Conservation (phyloP, 768 basidiomycete species). For the Podaxis sp. region DNA sequence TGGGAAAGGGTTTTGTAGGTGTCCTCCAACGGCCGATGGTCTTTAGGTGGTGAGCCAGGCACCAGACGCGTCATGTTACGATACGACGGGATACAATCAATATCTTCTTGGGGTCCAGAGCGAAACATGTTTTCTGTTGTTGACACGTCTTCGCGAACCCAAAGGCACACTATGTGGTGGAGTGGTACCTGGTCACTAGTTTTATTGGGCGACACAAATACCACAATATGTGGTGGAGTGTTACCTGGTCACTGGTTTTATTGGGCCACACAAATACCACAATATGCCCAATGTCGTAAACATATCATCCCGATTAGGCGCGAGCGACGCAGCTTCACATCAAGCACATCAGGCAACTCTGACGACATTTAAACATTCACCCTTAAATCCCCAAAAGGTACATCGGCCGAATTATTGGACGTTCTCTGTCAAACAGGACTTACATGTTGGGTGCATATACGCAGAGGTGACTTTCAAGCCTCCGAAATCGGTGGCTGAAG, state of each 20-base stretch:
- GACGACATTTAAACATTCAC: not conserved
- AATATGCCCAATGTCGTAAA: not conserved
- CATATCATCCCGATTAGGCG: not conserved
- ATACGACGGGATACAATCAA: not conserved
- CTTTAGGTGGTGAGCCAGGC: not conserved
- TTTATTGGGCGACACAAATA: not conserved
- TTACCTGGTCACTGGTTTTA: not conserved
- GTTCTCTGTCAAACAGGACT: not conserved
- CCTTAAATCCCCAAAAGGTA: slow-evolving; percentile 1
- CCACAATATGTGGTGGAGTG: not conserved
- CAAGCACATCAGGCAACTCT: slow-evolving; percentile 1
- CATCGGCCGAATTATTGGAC: not conserved
- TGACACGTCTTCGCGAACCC: not conserved
- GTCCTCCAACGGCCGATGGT: not conserved
- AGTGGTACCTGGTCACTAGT: not conserved
- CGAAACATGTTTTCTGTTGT: not conserved
- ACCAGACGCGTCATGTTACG: not conserved
- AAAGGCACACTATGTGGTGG: not conserved
- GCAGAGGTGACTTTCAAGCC: not conserved
- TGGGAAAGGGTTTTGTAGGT: not conserved
- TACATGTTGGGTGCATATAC: not conserved
- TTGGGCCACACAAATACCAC: not conserved
- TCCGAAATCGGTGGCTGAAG: not conserved
- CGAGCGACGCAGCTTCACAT: not conserved
- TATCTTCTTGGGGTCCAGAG: not conserved